Base-by-base conservation (phyloP, 2,329 filamentous ascomycete species). In the Monosporascus ibericus region DNA sequence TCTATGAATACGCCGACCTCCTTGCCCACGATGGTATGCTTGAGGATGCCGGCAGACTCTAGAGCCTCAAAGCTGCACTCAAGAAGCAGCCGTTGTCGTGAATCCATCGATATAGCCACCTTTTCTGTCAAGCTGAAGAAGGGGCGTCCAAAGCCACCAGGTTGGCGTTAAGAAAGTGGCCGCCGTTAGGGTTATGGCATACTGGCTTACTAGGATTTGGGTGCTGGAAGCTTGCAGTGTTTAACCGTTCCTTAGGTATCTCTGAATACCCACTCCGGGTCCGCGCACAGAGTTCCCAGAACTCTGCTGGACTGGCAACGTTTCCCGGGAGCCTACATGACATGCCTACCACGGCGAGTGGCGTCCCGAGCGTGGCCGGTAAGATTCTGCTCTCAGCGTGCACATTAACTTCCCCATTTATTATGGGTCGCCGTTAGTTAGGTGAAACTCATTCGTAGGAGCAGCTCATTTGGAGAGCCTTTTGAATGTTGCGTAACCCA, bases 11-110 rank as follows among this genome's bases (percentile, higher is more conserved):
- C 77, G 15, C 75, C 76, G 25, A 77, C 73, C 44, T 77, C 70
- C 50, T 71, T 69, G 5, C 77, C 77, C 2, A 76, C 68, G 38
- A 79, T 70, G 7, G 63, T 59, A 27, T 77, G 73, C 58, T 74
- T 75, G 7, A 75, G 70, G 18, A 79, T 68, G 8, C 77, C 78
- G 2, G 76, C 77, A 52, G 74, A 78, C 57, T 81, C 78, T 9
- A 81, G 65, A 0, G 77, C 76, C 60, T 82, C 78, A 53, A 77
- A 81, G 0, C 76, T 74, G 53, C 75, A 78, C 60, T 82, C 78
- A 2, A 81, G 68, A 7, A 79, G 67, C 20, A 79, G 66, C 1
- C 79, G 70, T 52, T 81, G 77, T 54, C 81, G 78, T 0, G 79
- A 79, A 48, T 82, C 78, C 74, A 81, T 77, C 0, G 75, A 74